Base-by-base conservation (phyloP, 305 asterid species). In the Solanum hybrid region DNA sequence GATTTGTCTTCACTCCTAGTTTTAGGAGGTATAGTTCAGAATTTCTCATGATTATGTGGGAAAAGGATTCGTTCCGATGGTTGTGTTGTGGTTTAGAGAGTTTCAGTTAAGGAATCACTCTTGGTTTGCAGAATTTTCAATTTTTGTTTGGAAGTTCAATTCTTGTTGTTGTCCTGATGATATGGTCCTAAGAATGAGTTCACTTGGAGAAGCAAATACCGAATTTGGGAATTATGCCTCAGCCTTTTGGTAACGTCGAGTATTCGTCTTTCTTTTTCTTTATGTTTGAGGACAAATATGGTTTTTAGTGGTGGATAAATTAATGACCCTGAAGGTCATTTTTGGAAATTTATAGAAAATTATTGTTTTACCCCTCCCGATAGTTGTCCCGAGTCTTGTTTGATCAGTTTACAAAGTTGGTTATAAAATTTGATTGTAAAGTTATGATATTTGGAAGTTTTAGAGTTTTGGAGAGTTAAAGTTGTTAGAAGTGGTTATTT, bases 311-410 rank as follows among this genome's bases (percentile, higher is more conserved):
- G 11, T 20, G 2, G 12, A 22, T 8, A 20, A 61, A 8, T 5
- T 20, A 61, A 61, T 3, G 1, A 61, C 12, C 5, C 5, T 3
- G 2, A 61, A 61, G 26, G 26, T 61, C 2, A 61, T 61, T 3
- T 61, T 61, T 61, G 6, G 10, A 57, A 2, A 57, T 6, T 0
- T 57, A 29, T 18, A 57, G 69, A 57, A 57, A 18, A 18, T 57
- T 57, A 57, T 0, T 1, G 6, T 18, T 57, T 57, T 7, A 57
- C 24, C 69, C 4, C 0, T 18, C 69, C 2, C 0, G 4, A 57
- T 6, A 57, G 69, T 18, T 18, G 3, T 6, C 69, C 10, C 0
- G 0, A 57, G 24, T 6, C 24, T 18, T 18, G 0, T 57, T 51
- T 14, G 8, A 2, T 1, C 11, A 57, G 11, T 18, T 18, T 57